Percentiles rank a stretch among this genome's conserved stretches.
phyloP scores from a whole-genome alignment of 495 filamentous ascomycete genomes.

The Tetracladium setigerum region DNA sequence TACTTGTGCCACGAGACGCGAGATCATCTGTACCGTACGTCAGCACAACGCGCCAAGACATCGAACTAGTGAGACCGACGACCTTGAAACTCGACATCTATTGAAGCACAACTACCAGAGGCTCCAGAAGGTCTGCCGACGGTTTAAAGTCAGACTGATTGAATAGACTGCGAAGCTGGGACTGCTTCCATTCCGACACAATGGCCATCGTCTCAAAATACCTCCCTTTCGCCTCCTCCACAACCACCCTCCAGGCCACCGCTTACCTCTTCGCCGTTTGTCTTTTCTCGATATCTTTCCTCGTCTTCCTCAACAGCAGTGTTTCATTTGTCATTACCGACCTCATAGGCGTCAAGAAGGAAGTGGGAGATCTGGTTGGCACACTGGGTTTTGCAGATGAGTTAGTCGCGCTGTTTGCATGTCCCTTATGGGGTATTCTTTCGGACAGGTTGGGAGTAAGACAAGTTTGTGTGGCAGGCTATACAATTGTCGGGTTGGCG shows the following conservation, averaged over 20 bases:
- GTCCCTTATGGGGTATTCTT: slow-evolving; percentile 86
- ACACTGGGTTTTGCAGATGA: slow-evolving; percentile 96
- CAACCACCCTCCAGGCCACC: slow-evolving; percentile 63
- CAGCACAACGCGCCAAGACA: no score
- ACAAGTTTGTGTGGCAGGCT: slow-evolving; percentile 71
- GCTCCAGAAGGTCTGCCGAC: no score
- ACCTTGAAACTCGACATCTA: no score
- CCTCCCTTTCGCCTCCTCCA: slow-evolving; percentile 47
- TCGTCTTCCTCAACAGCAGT: slow-evolving; percentile 94
- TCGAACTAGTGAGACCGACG: no score
- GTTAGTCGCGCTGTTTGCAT: slow-evolving; percentile 81
- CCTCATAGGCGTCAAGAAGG: slow-evolving; percentile 64
- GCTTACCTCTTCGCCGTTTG: slow-evolving; percentile 87
- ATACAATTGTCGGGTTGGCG: slow-evolving; percentile 66
- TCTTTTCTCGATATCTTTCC: slow-evolving; percentile 91
- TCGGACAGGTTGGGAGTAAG: slow-evolving; percentile 85
- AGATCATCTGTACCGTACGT: no score
- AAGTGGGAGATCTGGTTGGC: slow-evolving; percentile 84
- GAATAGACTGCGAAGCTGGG: no score
- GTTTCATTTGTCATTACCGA: slow-evolving; percentile 93
- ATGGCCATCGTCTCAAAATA: slow-evolving; percentile 31
- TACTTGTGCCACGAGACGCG: no score
- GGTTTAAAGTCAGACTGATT: no score
- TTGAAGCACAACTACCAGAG: no score
- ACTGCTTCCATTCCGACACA: neutral